Percentiles rank a stretch among this genome's conserved stretches.
Conservation (phyloP, 176 grass and related monocot genomes). For the Pontederia paniculata region DNA sequence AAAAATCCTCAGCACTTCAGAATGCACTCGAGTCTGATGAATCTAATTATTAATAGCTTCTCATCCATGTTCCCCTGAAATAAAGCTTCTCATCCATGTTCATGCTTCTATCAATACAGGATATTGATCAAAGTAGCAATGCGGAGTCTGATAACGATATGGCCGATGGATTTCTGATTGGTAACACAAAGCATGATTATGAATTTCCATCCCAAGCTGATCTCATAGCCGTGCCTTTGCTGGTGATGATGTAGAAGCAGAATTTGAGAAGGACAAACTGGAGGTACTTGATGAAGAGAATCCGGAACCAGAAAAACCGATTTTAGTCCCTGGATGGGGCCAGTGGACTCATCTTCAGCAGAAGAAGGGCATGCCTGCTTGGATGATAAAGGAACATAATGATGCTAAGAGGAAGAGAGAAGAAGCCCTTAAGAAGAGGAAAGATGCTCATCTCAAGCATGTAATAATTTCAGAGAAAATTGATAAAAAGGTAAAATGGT, state of each 20-base stretch:
- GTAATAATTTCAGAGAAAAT: conserved; percentile 86
- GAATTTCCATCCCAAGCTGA: conserved; percentile 68
- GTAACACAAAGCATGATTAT: conserved; percentile 35
- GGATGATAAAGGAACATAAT: conserved; percentile 94
- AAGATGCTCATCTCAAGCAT: conserved; percentile 72
- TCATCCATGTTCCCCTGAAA: too few relatives aligned
- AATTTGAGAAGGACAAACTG: conserved; percentile 72
- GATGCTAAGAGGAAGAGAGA: conserved; percentile 74
- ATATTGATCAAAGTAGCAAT: conserved; percentile 33
- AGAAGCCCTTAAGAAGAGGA: conserved; percentile 78
- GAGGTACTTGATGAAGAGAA: conserved; percentile 71
- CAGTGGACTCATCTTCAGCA: conserved; percentile 83
- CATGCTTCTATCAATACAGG: conserved; percentile 23
- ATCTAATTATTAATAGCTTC: neutral
- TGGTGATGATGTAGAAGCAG: conserved; percentile 89
- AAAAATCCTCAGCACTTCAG: conserved; percentile 13
- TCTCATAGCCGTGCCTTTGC: conserved; percentile 81
- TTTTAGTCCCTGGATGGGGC: conserved; percentile 84
- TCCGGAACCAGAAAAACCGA: conserved; percentile 88
- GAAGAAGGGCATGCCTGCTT: conserved; percentile 75
- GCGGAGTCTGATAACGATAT: conserved; percentile 76
- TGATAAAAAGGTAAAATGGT: conserved; percentile 70
- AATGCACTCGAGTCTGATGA: conserved; percentile 19
- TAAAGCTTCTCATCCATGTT: too few relatives aligned
- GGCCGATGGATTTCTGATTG: conserved; percentile 65